phyloP scores from a whole-genome alignment of 2,329 filamentous ascomycete genomes.

The Penicillium palitans region DNA sequence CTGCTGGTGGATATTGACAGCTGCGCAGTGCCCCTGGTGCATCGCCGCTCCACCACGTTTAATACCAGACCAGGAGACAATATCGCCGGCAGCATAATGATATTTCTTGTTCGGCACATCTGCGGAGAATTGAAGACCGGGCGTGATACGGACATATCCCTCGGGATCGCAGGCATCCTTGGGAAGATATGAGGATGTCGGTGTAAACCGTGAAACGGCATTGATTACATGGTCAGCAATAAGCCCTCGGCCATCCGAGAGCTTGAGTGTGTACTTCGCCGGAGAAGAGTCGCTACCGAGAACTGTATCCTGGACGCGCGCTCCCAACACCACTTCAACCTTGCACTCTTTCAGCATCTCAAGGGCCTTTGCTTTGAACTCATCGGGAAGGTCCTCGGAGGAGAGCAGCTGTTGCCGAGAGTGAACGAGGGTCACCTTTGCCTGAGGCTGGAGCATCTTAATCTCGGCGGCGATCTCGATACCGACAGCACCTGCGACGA shows the following conservation, averaged over 20 bases:
- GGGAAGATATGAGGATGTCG: slow-evolving; percentile 64
- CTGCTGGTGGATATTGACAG: slow-evolving; percentile 7
- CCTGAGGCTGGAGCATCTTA: slow-evolving; percentile 61
- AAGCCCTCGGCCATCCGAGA: slow-evolving; percentile 60
- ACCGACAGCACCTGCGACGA: slow-evolving; percentile 65
- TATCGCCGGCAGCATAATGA: slow-evolving; percentile 64
- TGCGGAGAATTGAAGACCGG: slow-evolving; percentile 55
- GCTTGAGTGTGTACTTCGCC: slow-evolving; percentile 48
- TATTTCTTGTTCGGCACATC: slow-evolving; percentile 56
- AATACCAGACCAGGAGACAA: slow-evolving; percentile 30
- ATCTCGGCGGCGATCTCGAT: slow-evolving; percentile 77
- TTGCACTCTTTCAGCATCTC: slow-evolving; percentile 60
- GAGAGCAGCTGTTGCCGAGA: slow-evolving; percentile 68
- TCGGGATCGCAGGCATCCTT: slow-evolving; percentile 57
- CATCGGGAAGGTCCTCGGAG: slow-evolving; percentile 66
- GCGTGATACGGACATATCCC: slow-evolving; percentile 62
- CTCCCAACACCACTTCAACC: slow-evolving; percentile 41
- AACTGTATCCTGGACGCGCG: slow-evolving; percentile 5
- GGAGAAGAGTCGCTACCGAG: background rate
- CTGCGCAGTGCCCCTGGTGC: slow-evolving; percentile 7
- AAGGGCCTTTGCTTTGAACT: slow-evolving; percentile 63
- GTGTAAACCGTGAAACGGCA: slow-evolving; percentile 62
- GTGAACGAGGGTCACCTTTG: slow-evolving; percentile 69
- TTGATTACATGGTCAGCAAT: slow-evolving; percentile 65
- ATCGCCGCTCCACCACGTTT: slow-evolving; percentile 9